Base-by-base conservation (phyloP, 495 filamentous ascomycete species). In the Penicillium manginii region DNA sequence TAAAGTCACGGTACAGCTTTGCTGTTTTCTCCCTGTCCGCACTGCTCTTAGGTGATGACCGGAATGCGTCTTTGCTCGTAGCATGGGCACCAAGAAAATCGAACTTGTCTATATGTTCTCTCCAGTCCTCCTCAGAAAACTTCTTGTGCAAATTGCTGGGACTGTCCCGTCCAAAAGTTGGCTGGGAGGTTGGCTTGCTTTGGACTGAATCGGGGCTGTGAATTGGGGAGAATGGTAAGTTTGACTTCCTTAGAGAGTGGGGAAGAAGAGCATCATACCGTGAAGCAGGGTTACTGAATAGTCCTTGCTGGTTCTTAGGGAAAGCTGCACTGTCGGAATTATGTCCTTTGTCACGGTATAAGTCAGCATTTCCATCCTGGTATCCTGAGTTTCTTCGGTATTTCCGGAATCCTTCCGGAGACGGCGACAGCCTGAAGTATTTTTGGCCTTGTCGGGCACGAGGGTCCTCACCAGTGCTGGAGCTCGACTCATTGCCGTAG, bases 121-220 rank as follows among this genome's bases (percentile, higher is more conserved):
- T 70, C 84, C 84, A 88, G 32, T 85, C 81, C 22, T 78, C 74
- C 0, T 86, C 80, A 11, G 83, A 84, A 65, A 90, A 91, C 48
- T 82, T 86, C 31, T 88, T 91, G 63, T 90, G 90, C 71, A 97
- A 88, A 59, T 87, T 86, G 63, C 91, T 89, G 32, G 86, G 79
- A 66, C 87, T 92, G 26, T 29, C 26, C 5, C 26, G 26, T 8
- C 65, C 73, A 26, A 67, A 72, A 18, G 60, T 50, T 11, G 63
- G 48, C 19, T 61, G 42, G 22, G 59, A 51, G 1, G 42, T 39
- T 8, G 50, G 12, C 26, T 43, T 32, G 37, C 45, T 49, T n/a
- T 40, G 42, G 12, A 50, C n/a, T 15, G 49, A 35, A 14, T 60
- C 52, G 17, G 51, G 39, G 22, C 67, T 65, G 45, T n/a, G 3